Conservation (phyloP, 306 rosid species). For the Lathyrus aphaca region DNA sequence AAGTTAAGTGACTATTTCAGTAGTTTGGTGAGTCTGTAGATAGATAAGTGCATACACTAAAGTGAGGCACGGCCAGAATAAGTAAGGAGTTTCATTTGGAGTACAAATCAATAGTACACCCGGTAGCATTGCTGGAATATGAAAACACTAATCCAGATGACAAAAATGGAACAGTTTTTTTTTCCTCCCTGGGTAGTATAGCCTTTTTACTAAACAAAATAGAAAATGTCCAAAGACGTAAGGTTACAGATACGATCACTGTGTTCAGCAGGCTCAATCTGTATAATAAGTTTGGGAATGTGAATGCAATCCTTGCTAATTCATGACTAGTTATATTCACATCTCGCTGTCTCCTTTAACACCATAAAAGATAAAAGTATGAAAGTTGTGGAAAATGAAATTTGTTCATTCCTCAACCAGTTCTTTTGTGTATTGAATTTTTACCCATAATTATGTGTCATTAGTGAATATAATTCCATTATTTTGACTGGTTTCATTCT, state of each 20-base stretch:
- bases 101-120: neutral
- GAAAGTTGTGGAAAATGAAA: neutral
- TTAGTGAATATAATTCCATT: conserved; percentile 6
- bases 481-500: conserved; percentile 37
- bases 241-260: neutral
- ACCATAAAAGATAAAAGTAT: conserved; percentile 2
- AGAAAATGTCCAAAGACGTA: neutral
- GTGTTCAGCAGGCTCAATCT: neutral
- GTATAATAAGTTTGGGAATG: neutral
- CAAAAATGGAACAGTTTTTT: neutral
- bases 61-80: conserved; percentile 11
- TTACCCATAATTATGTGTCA: neutral
- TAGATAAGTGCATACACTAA: neutral
- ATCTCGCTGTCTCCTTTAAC: neutral
- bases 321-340: neutral
- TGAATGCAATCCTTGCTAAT: neutral
- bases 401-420: neutral
- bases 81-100: neutral
- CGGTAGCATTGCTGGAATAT: conserved; percentile 2
- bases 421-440: neutral
- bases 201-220: neutral
- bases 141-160: neutral
- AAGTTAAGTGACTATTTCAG: neutral
- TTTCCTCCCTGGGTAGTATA: neutral
- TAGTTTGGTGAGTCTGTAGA: neutral